These are phyloP conservation scores for Penicillium sclerotigenum DNA, from an alignment of 2,329 filamentous ascomycete species.

Conservation along the genomic window DNA sequence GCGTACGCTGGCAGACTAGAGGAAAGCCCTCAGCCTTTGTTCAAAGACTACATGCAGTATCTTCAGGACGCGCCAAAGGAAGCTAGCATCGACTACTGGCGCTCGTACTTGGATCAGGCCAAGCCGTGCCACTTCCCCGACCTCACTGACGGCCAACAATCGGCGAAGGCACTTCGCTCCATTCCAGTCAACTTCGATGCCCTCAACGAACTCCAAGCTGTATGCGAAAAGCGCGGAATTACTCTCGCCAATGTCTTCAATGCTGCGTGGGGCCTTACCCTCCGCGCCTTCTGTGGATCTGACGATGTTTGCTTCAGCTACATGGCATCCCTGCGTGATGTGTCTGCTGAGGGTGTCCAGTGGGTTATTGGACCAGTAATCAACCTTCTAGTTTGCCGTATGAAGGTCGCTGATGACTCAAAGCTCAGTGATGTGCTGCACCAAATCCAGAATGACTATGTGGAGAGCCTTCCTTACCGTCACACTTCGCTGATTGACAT, in stretches of 20 bases:
- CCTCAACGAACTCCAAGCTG: conserved; percentile 31
- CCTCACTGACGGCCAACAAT: conserved; percentile 30
- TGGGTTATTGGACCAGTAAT: conserved; percentile 48
- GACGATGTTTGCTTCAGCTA: conserved; percentile 61
- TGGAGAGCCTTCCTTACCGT: conserved; percentile 45
- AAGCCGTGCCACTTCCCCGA: conserved; percentile 39
- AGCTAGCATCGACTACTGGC: conserved; percentile 38
- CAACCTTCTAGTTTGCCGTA: conserved; percentile 47
- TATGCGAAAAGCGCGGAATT: conserved; percentile 45
- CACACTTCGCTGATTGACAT: conserved; percentile 48
- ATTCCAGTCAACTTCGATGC: conserved; percentile 30
- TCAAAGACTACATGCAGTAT: conserved; percentile 37
- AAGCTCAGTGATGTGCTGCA: conserved; percentile 40
- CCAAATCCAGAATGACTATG: conserved; percentile 47
- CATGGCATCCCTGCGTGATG: conserved; percentile 42
- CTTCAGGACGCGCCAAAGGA: conserved; percentile 26
- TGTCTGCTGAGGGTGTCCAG: conserved; percentile 40
- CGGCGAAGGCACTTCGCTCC: conserved; percentile 28
- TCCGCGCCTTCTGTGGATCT: conserved; percentile 63
- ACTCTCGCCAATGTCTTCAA: conserved; percentile 59
- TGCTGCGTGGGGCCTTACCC: conserved; percentile 65
- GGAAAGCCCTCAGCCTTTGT: conserved; percentile 34
- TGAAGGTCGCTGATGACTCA: conserved; percentile 34
- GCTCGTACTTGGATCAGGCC: conserved; percentile 33
- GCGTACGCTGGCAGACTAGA: conserved; percentile 47